Evolutionary conservation across 2,329 filamentous ascomycete genomes (phyloP), one percentile per base, ranked within the genome.

Genomic region (Dactylonectria estremocensis): DNA sequence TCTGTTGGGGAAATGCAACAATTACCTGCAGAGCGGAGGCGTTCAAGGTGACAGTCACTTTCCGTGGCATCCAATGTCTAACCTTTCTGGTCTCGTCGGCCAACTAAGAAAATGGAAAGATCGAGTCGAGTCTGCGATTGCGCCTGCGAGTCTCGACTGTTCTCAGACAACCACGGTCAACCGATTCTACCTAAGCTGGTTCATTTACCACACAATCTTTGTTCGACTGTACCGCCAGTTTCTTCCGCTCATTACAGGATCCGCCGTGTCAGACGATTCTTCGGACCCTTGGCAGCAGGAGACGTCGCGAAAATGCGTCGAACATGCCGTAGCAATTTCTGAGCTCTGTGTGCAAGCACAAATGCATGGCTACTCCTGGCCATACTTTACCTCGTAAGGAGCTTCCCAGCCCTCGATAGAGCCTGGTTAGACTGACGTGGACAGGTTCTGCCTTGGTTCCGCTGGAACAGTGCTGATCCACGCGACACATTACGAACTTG

Each of bases 1-100:
- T 5, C 48, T 69, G 1, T 28, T 69, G 2, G 67, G 67, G 6
- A 62, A 61, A 48, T 69, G 64, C 24, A 69, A 56, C 24, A 50
- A 40, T 4, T 69, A 69, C 20, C 31, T 68, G 3, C 67, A 69
- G 48, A 68, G n/a, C 11, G 67, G 61, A 4, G 67, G 67, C 1
- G 65, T 69, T 13, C 67, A 69, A n/a, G 65, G 67, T 2, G 67
- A 69, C 31, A 69, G 64, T 20, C 67, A 69, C 35, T 69, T 69
- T 20, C 67, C 67, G 3, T 69, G 67, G 67, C 67, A 69, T 24
- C 64, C 54, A 22, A 53, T 57, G 48, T 69, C 67, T 6, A 68
- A 58, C 22, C 61, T 69, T 11, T 64, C 67, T 13, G 18, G 43
- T 6, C 37, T 69, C 3, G 53, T 65, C 16, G 16, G 48, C 10